Percentiles rank a stretch among this genome's conserved stretches.
Evolutionary conservation across 208 protist genomes (phyloP).

Genomic region (Trichomonas vaginalis): DNA sequence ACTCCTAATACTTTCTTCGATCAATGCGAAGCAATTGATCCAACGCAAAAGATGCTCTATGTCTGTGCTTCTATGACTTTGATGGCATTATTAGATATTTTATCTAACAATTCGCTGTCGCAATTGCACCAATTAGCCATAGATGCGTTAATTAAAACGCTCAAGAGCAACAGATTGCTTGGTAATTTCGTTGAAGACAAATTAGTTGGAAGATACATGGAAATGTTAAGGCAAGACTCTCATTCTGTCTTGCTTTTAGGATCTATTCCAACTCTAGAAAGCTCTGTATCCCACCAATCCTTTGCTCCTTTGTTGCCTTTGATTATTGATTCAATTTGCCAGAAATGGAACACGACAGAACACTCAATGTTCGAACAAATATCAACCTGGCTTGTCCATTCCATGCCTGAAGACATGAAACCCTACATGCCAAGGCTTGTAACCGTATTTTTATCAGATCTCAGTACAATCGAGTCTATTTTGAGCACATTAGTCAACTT

Average conservation of each 20-base stretch:
- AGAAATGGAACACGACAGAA: background rate
- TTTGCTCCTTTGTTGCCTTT: background rate
- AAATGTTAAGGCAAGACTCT: background rate
- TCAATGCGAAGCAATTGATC: background rate
- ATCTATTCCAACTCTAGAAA: background rate
- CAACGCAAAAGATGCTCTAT: background rate
- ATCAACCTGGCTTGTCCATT: background rate
- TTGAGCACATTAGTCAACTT: background rate
- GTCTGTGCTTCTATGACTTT: background rate
- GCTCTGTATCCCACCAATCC: background rate
- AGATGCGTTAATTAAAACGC: background rate
- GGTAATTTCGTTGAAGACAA: background rate
- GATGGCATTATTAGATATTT: background rate
- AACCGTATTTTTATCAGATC: background rate
- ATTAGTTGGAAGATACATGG: background rate
- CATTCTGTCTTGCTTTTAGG: background rate
- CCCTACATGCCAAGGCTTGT: background rate
- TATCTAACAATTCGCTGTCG: background rate
- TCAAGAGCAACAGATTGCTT: background rate
- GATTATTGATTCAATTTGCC: background rate
- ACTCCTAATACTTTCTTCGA: background rate
- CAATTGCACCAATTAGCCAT: background rate
- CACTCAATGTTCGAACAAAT: background rate
- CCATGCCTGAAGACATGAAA: background rate
- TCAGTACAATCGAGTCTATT: background rate